Evolutionary conservation across 2,329 filamentous ascomycete genomes (phyloP), one percentile per base, ranked within the genome.

Genomic region (Colletotrichum tamarilloi): DNA sequence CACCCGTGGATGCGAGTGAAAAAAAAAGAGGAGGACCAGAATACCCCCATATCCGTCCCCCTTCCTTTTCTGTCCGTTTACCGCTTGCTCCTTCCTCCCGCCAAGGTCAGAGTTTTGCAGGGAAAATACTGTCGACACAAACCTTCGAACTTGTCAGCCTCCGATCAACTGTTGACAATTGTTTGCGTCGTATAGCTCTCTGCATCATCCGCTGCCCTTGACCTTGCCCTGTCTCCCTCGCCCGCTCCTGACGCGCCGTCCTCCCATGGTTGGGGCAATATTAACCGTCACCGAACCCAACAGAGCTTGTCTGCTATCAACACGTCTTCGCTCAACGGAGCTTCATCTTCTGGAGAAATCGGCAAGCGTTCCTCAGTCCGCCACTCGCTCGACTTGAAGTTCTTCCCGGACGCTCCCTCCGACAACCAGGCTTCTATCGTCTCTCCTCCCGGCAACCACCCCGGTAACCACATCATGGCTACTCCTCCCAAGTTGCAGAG

Each of bases 191-290:
- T 84, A 81, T 85, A 97, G 91, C 87, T 96, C 74, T 95, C 94
- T 81, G 91, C 94, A 68, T 95, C 94, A 75, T 94, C 93, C 77
- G 92, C 93, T 80, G 92, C 94, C 66, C 88, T 95, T 79, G 94
- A 97, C 83, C 88, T 97, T 81, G 93, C 94, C 70, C 88, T 92
- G 73, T 91, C 92, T 62, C 91, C 91, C 74, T 91, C 89, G 73
- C 89, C 91, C 59, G 91, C 89, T 75, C 88, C 91, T 72, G 91
- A 94, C 75, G 79, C 81, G 62, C 74, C 81, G 52, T 78, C 81
- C 53, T 77, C 79, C 65, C 84, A 86, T 84, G 86, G 88, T 76
- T 94, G 92, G 88, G 88, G 88, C 77, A 87, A 87, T 77, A 88
- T 92, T 81, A 88, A 88, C 80, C 92, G 91, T 80, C 92, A 94